Conservation (phyloP, 2,329 filamentous ascomycete genomes). For the Septoria petroselini region DNA sequence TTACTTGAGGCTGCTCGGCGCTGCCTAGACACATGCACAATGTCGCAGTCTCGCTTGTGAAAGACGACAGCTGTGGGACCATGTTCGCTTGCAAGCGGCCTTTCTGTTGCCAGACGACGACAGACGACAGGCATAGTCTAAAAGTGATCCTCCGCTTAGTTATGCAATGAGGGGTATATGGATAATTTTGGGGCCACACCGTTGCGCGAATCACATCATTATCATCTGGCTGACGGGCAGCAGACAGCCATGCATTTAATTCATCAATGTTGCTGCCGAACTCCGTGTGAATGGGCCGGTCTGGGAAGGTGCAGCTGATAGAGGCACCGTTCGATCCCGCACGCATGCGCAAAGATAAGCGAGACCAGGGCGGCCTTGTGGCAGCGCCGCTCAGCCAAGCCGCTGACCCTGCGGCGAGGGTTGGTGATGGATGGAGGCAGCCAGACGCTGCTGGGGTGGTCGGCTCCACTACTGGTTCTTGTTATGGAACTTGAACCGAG, state of each 20-base stretch:
- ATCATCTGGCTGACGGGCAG: not conserved
- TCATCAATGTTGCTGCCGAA: constrained; percentile 11
- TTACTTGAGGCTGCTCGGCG: too few species aligned
- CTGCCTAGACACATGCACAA: too few species aligned
- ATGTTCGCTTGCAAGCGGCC: constrained; percentile 5
- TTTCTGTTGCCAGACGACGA: too few species aligned
- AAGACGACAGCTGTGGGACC: too few species aligned
- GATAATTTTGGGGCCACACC: too few species aligned
- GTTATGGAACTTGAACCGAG: constrained; percentile 11
- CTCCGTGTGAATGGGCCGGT: constrained; percentile 7
- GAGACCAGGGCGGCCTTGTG: constrained; percentile 4
- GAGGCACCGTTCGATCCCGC: not conserved
- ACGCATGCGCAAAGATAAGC: constrained; percentile 13
- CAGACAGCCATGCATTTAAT: not conserved
- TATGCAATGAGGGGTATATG: not conserved
- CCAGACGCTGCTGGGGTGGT: not conserved
- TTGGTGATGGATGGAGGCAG: too few species aligned
- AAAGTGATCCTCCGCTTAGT: not conserved
- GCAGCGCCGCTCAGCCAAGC: not conserved
- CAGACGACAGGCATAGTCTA: not conserved
- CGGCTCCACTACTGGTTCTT: constrained; percentile 11
- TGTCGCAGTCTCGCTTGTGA: too few species aligned
- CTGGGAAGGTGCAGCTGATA: constrained; percentile 3
- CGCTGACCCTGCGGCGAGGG: not conserved
- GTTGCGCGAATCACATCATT: constrained; percentile 1